Evolutionary conservation across 148 eudicot species (phyloP).

Genomic region (Fagopyrum homotropicum): DNA sequence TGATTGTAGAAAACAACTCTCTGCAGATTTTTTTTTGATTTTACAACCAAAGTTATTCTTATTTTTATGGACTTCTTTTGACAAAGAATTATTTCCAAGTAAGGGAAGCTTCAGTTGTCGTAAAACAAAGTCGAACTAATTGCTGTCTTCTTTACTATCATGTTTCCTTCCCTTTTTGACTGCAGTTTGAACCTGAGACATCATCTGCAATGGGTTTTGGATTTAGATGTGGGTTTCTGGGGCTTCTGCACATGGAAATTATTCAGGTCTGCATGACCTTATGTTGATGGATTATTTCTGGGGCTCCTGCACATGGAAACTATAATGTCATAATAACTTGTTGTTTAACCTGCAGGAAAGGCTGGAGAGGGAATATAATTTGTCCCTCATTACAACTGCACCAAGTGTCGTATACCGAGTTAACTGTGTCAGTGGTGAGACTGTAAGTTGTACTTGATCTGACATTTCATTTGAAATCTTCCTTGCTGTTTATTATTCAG

Average conservation of each 20-base stretch:
- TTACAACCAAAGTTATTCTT: not conserved
- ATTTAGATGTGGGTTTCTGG: conserved; percentile 97
- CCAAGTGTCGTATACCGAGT: conserved; percentile 98
- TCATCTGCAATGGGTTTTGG: conserved; percentile 99
- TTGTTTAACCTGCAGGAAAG: conserved; percentile 68
- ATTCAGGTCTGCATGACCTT: conserved; percentile 57
- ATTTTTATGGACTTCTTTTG: not conserved
- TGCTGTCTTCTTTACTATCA: conserved; percentile 13
- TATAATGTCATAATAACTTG: not conserved
- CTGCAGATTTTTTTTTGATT: not conserved
- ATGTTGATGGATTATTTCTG: not conserved
- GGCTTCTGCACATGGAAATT: conserved; percentile 98
- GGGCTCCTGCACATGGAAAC: too few species aligned
- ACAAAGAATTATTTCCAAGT: not conserved
- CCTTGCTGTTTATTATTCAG: not conserved
- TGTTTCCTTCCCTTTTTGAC: not conserved
- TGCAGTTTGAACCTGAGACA: conserved; percentile 96
- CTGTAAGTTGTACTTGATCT: conserved; percentile 40
- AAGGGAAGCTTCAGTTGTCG: not conserved
- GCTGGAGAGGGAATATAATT: conserved; percentile 93
- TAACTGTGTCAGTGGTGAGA: conserved; percentile 59
- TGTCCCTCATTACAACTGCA: conserved; percentile 90
- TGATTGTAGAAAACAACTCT: not conserved
- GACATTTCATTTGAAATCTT: conserved; percentile 2
- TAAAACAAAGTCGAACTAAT: not conserved